A percentile compares a stretch with the other conserved stretches of the same genome.
phyloP scores from a whole-genome alignment of 1,284 basidiomycete genomes.

The Pseudozyma pruni region DNA sequence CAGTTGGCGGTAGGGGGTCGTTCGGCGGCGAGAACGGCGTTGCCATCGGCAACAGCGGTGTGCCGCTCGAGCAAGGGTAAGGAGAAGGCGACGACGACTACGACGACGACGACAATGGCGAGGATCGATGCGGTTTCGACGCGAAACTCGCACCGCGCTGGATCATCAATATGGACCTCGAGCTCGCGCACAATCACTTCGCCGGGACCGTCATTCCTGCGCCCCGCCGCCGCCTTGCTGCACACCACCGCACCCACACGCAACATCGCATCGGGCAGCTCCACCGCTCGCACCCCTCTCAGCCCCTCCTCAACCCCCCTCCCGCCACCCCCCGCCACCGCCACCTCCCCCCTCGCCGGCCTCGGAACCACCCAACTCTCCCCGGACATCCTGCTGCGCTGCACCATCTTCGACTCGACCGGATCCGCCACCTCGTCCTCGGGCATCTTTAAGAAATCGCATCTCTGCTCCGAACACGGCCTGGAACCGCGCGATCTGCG shows the following conservation, averaged over 20 bases:
- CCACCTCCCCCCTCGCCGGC: conserved; percentile 5
- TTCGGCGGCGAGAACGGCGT: too few relatives aligned
- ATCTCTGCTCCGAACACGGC: conserved; percentile 86
- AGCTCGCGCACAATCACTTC: too few relatives aligned
- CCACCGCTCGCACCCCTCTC: neutral
- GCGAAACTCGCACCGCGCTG: too few relatives aligned
- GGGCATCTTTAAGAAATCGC: conserved; percentile 87
- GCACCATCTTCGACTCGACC: conserved; percentile 59
- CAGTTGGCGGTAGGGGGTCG: too few relatives aligned
- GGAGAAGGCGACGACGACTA: too few relatives aligned
- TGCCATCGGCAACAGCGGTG: too few relatives aligned
- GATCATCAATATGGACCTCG: too few relatives aligned
- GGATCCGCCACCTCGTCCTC: conserved; percentile 81
- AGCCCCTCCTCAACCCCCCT: neutral
- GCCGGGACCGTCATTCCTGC: too few relatives aligned
- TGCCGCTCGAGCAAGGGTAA: too few relatives aligned
- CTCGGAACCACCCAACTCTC: conserved; percentile 52
- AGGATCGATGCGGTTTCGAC: too few relatives aligned
- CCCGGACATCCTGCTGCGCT: conserved; percentile 57
- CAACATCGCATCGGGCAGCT: neutral
- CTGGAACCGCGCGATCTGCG: conserved; percentile 93
- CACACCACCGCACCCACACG: neutral
- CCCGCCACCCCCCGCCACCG: neutral
- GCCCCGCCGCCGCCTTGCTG: too few relatives aligned
- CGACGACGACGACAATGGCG: too few relatives aligned